Evolutionary conservation across 1,284 basidiomycete genomes (phyloP), one percentile per base, ranked within the genome.

Genomic region (Microstroma glucosiphilum): DNA sequence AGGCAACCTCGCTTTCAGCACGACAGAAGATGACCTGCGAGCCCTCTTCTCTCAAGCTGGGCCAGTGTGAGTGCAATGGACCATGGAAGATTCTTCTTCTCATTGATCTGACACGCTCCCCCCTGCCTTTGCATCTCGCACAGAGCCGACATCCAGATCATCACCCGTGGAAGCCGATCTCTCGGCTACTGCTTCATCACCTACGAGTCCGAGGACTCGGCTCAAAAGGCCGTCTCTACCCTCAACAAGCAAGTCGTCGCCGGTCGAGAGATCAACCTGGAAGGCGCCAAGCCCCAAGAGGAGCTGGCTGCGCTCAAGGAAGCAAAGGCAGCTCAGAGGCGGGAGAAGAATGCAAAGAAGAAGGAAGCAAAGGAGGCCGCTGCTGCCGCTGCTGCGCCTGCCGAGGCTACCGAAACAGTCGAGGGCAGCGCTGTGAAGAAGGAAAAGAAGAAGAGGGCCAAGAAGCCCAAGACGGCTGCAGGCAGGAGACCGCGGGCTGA

Each of bases 181-280:
- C 69, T 75, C 57, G 74, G 74, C 26, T 76, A 76, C 51, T 72
- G 73, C 26, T 76, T 76, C 57, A 72, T 76, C 60, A 75, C 74
- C 59, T 76, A 69, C 59, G 58, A 69, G 61, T 64, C 72, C 59
- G 69, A 71, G 48, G 61, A 67, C 21, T 72, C 72, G 58, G 74
- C 74, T 30, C 59, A 71, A 56, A 72, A 68, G 46, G 74, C 74
- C 46, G 67, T 74, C 49, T 56, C 67, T 54, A 59, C 64, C 12
- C 66, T 76, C 61, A 69, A 76, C 74, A 73, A 76, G 65, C 66
- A 68, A 37, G 69, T 75, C 26, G 64, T 76, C 42, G 71, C 56
- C n/a, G 74, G 74, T 49, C 70, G 74, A 37, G 67, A 71, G 62
- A 73, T 76, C 65, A 74, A 69, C 60, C 71, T 76, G 56, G 71